Evolutionary conservation across 192 early-diverging fungal genomes (phyloP), one percentile per base, ranked within the genome.

Genomic region (Dispira simplex): DNA sequence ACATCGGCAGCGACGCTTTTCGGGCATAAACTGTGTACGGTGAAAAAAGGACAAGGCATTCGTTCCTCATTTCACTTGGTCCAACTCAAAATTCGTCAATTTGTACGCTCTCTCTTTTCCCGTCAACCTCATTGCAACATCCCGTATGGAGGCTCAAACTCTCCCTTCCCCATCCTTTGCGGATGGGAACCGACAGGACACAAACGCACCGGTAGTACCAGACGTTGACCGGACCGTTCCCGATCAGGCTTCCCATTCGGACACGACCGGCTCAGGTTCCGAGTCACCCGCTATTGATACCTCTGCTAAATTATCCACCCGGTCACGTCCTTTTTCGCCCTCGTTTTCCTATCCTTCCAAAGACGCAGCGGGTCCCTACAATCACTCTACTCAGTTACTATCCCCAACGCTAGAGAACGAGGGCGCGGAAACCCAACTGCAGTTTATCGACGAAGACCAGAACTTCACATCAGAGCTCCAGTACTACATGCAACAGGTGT

Each of bases 361-460:
- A n/a, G 28, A 56, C 21, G 13, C 54, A 3, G 18, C 18, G 25
- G 54, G 23, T 51, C 49, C 49, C 8, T 21, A 56, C 54, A 21
- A 9, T 56, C 18, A 13, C 20, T 28, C 54, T 13, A 18, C 54
- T 1, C 13, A 23, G 54, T 21, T 21, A 25, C 21, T 56, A 26
- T 56, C 54, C 18, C 54, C 54, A 8, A 25, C 20, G 54, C 13
- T 14, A 13, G 23, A 56, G 20, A 14, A 21, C 54, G 25, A 21
- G 54, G 3, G 12, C 54, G 27, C 26, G 13, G 60, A 58, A 27
- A 58, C 77, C 54, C 72, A 75, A 6, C 70, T 83, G 51, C 91
- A 93, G 75, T 72, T 89, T 64, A 79, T 93, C 67, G 81, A 91
- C 64, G 91, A 90, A 67, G 62, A 82, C 32, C 84, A 93, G 71